These are phyloP conservation scores for Ricinus communis DNA, from an alignment of 345 rosid species.

Conservation along the genomic window DNA sequence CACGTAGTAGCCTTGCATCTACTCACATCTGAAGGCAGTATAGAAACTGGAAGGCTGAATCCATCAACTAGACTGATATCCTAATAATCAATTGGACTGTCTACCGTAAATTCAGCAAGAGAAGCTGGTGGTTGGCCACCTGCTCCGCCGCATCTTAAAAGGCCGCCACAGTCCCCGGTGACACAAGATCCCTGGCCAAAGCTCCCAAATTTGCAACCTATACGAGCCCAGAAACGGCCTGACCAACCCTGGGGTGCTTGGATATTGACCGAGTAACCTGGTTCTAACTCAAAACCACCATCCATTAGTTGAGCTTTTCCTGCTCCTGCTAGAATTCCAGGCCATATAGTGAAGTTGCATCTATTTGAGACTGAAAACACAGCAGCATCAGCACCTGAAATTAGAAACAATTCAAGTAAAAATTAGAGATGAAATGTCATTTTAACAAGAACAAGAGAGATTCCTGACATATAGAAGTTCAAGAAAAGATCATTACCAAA, in stretches of 20 bases:
- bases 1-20: slow-evolving; percentile 32
- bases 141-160: slow-evolving; percentile 37
- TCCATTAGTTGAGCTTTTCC: slow-evolving; percentile 31
- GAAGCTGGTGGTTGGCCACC: slow-evolving; percentile 51
- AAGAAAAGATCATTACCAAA: not conserved
- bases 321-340: slow-evolving; percentile 40
- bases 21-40: slow-evolving; percentile 26
- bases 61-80: slow-evolving; percentile 54
- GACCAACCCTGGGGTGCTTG: slow-evolving; percentile 42
- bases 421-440: not conserved
- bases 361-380: slow-evolving; percentile 33
- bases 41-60: slow-evolving; percentile 38
- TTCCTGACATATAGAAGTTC: not conserved
- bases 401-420: too few relatives aligned
- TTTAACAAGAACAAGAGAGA: not conserved
- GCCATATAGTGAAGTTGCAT: slow-evolving; percentile 47
- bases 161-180: slow-evolving; percentile 46
- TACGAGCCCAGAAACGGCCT: slow-evolving; percentile 53
- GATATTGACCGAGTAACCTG: slow-evolving; percentile 30
- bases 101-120: slow-evolving; percentile 46
- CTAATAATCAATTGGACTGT: slow-evolving; percentile 34
- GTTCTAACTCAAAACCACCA: slow-evolving; percentile 38
- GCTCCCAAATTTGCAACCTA: slow-evolving; percentile 36
- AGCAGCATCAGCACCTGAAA: slow-evolving; percentile 12
- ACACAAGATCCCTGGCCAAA: slow-evolving; percentile 37